Evolutionary conservation across 805 yeast genomes (phyloP).

Genomic region (Sugiyamaella smithiae): DNA sequence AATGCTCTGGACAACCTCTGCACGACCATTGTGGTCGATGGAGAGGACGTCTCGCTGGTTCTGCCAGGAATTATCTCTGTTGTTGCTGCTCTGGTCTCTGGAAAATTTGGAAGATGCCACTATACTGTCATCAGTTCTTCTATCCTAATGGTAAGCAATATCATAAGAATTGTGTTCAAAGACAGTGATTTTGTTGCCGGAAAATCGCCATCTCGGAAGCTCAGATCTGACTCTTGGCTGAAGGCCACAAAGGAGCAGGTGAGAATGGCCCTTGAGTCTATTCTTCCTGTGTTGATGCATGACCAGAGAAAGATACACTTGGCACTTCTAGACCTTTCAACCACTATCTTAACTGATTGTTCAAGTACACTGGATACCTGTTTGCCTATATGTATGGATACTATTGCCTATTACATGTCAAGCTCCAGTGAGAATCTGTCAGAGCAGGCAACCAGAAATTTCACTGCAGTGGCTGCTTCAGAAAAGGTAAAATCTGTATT

Average conservation of each 20-base stretch:
- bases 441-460: background rate
- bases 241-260: constrained; percentile 51
- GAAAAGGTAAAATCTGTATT: constrained; percentile 14
- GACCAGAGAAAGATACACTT: constrained; percentile 36
- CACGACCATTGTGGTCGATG: constrained; percentile 12
- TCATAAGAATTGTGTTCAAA: constrained; percentile 19
- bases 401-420: constrained; percentile 29
- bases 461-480: constrained; percentile 5
- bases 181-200: constrained; percentile 19
- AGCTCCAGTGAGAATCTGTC: constrained; percentile 9
- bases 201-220: constrained; percentile 20
- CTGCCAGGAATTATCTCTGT: constrained; percentile 36
- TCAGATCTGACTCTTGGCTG: constrained; percentile 54
- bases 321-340: constrained; percentile 34
- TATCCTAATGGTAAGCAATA: constrained; percentile 20
- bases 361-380: constrained; percentile 37
- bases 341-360: constrained; percentile 35
- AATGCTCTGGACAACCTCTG: constrained; percentile 18
- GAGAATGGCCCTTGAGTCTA: constrained; percentile 42
- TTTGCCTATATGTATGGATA: constrained; percentile 39
- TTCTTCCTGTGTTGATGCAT: constrained; percentile 32
- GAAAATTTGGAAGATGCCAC: constrained; percentile 24
- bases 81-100: constrained; percentile 26
- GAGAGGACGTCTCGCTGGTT: constrained; percentile 29
- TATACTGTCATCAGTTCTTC: constrained; percentile 22